These are phyloP conservation scores for Ceratocystis cacaofunesta DNA, from an alignment of 2,329 filamentous ascomycete species.

Conservation along the genomic window DNA sequence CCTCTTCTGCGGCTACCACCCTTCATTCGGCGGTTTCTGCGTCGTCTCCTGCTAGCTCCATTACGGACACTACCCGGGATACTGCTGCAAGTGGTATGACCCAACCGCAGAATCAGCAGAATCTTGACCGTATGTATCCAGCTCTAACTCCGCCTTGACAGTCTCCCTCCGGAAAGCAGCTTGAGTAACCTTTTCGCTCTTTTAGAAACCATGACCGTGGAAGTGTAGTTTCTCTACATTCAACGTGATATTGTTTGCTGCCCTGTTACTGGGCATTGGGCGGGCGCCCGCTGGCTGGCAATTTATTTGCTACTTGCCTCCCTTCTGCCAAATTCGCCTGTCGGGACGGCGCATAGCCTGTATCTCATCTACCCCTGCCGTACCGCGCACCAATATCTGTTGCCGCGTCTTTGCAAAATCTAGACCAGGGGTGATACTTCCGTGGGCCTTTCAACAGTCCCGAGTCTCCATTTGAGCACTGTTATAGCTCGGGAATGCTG, in stretches of 20 bases:
- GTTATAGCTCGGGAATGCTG: background rate
- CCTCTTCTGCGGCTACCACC: conserved; percentile 54
- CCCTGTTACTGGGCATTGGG: conserved; percentile 34
- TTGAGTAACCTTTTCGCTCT: conserved; percentile 10
- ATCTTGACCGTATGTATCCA: conserved; percentile 12
- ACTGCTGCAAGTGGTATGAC: conserved; percentile 45
- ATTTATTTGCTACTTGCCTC: background rate
- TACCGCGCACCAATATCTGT: background rate
- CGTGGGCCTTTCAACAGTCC: too few relatives aligned
- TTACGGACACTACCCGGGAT: conserved; percentile 49
- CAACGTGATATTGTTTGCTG: background rate
- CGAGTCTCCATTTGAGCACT: too few relatives aligned
- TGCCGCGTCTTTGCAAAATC: background rate
- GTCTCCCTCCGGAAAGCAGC: background rate
- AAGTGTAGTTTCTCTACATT: background rate
- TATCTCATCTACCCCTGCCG: background rate
- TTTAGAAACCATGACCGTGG: conserved; percentile 6
- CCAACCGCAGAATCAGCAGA: conserved; percentile 33
- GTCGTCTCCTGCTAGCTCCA: conserved; percentile 45
- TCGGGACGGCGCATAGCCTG: background rate
- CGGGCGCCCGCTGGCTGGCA: too few relatives aligned
- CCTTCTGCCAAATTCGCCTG: background rate
- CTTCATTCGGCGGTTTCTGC: conserved; percentile 29
- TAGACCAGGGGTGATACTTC: too few relatives aligned
- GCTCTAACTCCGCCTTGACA: background rate